phyloP scores from a whole-genome alignment of 164 flowering plant species.

The Buxus sempervirens region DNA sequence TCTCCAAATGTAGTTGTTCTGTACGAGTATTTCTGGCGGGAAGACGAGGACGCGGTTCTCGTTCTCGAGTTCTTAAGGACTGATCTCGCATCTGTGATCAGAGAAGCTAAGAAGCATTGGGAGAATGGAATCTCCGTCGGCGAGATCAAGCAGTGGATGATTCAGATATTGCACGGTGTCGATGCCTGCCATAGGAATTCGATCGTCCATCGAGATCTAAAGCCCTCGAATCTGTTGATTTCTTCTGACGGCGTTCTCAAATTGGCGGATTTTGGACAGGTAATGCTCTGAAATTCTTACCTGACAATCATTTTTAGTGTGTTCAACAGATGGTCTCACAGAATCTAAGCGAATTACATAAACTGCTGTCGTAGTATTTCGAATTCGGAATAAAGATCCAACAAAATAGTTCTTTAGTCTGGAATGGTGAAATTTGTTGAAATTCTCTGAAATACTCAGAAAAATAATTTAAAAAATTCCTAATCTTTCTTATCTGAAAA shows the following conservation, averaged over 20 bases:
- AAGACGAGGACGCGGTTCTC: constrained; percentile 82
- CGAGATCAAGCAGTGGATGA: not conserved
- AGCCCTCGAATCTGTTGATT: constrained; percentile 80
- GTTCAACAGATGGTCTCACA: too few relatives aligned
- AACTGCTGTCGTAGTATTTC: too few relatives aligned
- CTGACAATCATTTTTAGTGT: too few relatives aligned
- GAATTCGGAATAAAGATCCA: too few relatives aligned
- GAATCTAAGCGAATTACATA: too few relatives aligned
- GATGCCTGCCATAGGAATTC: constrained; percentile 63
- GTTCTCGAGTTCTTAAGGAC: constrained; percentile 33
- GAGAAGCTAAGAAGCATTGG: not conserved
- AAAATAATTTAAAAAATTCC: too few relatives aligned
- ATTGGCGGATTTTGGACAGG: constrained; percentile 94
- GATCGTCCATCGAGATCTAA: constrained; percentile 79
- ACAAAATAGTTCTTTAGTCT: too few relatives aligned
- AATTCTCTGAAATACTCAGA: too few relatives aligned
- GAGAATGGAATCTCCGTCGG: not conserved
- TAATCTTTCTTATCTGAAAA: too few relatives aligned
- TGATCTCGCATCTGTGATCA: constrained; percentile 14
- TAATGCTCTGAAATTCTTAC: constrained; percentile 10
- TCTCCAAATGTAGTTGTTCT: constrained; percentile 69
- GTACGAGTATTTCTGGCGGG: constrained; percentile 84
- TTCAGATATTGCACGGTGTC: constrained; percentile 47
- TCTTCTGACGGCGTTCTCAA: constrained; percentile 74
- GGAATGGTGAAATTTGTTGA: too few relatives aligned